Evolutionary conservation across 305 asterid genomes (phyloP).

Genomic region (Fraxinus sp.): DNA sequence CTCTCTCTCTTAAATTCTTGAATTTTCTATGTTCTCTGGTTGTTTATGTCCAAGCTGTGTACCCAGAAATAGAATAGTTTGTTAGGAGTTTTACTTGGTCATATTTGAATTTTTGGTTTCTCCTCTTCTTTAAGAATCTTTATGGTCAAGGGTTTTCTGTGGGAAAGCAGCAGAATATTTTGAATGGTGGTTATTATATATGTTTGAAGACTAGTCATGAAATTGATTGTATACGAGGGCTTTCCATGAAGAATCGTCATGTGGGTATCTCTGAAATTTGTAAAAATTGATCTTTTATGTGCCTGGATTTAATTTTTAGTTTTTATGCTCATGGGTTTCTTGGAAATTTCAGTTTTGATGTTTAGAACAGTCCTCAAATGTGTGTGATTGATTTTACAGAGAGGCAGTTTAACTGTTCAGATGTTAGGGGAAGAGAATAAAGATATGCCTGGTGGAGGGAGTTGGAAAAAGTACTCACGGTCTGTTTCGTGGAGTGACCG

Average conservation of each 20-base stretch:
- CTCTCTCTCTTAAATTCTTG: background rate
- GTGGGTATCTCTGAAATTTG: constrained; percentile 20
- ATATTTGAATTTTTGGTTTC: constrained; percentile 41
- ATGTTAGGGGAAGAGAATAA: constrained; percentile 74
- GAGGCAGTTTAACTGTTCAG: constrained; percentile 32
- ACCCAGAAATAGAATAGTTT: constrained; percentile 21
- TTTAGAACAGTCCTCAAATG: constrained; percentile 21
- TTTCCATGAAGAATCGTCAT: constrained; percentile 18
- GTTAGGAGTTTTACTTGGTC: constrained; percentile 42
- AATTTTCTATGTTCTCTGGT: constrained; percentile 12
- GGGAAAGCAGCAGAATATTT: constrained; percentile 27
- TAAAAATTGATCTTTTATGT: background rate
- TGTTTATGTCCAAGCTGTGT: constrained; percentile 24
- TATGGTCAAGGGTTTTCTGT: constrained; percentile 53
- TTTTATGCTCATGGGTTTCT: constrained; percentile 29
- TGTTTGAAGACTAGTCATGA: constrained; percentile 4
- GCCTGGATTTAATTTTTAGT: constrained; percentile 1
- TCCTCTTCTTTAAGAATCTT: constrained; percentile 18
- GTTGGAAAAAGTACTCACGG: constrained; percentile 63
- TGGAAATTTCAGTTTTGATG: constrained; percentile 31
- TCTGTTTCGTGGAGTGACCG: constrained; percentile 83
- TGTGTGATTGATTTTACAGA: constrained; percentile 40
- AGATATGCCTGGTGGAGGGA: constrained; percentile 48
- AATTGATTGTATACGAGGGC: constrained; percentile 5
- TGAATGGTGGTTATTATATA: constrained; percentile 20